A percentile compares a stretch with the other conserved stretches of the same genome.
Conservation (phyloP, 148 eudicot genomes). For the Chenopodium formosanum region DNA sequence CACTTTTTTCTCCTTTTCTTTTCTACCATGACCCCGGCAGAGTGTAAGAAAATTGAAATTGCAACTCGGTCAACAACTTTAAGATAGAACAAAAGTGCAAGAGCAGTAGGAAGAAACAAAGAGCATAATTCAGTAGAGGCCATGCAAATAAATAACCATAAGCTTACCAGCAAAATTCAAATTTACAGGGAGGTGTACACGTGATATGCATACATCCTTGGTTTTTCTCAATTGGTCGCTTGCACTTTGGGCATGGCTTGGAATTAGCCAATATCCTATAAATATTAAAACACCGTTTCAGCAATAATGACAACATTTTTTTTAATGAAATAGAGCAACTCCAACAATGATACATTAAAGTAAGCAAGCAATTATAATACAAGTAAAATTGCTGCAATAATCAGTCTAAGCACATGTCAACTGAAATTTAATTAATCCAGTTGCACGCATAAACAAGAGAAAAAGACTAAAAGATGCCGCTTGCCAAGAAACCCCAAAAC, state of each 20-base stretch:
- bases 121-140: neutral
- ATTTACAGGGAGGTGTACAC: conserved; percentile 90
- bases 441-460: neutral
- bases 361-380: neutral
- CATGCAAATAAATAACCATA: neutral
- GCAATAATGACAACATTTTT: neutral
- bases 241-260: conserved; percentile 96
- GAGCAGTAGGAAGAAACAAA: neutral
- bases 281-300: conserved; percentile 10
- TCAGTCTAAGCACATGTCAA: neutral
- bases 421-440: neutral
- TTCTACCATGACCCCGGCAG: neutral
- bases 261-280: conserved; percentile 85
- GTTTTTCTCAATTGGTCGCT: conserved; percentile 91
- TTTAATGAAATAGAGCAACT: neutral
- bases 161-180: conserved; percentile 87
- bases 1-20: neutral
- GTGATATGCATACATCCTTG: conserved; percentile 97
- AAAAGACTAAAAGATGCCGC: neutral
- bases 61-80: neutral
- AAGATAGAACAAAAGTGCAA: neutral
- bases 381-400: neutral
- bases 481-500: neutral
- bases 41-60: neutral
- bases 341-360: neutral